A percentile compares a stretch with the other conserved stretches of the same genome.
These are phyloP conservation scores for Lagenidium sp. DNA, from an alignment of 352 stramenopile species.

Conservation along the genomic window DNA sequence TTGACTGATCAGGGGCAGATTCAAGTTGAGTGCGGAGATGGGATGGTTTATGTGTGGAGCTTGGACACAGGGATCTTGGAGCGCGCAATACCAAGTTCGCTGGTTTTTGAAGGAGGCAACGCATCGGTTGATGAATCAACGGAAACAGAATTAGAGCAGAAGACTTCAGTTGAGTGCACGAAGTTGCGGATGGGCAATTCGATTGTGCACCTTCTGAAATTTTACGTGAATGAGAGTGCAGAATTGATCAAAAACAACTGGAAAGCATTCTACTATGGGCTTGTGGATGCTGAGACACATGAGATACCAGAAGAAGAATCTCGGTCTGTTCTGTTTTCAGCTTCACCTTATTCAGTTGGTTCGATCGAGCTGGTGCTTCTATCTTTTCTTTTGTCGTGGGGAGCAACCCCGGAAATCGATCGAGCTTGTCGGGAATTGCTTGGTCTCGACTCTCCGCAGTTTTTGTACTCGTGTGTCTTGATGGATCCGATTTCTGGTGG, in stretches of 20 bases:
- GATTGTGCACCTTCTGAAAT: slow-evolving; percentile 52
- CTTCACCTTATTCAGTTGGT: slow-evolving; percentile 42
- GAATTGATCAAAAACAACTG: slow-evolving; percentile 65
- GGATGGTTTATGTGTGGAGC: slow-evolving; percentile 76
- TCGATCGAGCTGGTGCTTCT: slow-evolving; percentile 66
- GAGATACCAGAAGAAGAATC: background rate
- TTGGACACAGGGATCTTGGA: slow-evolving; percentile 70
- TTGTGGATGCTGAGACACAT: slow-evolving; percentile 10
- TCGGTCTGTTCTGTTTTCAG: too few species aligned
- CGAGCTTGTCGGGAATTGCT: slow-evolving; percentile 41
- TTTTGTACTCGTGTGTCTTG: slow-evolving; percentile 62
- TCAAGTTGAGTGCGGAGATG: slow-evolving; percentile 60
- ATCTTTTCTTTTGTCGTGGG: slow-evolving; percentile 72
- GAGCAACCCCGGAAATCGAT: slow-evolving; percentile 55
- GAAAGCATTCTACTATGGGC: slow-evolving; percentile 43
- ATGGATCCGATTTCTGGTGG: slow-evolving; percentile 40
- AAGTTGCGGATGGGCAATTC: slow-evolving; percentile 47
- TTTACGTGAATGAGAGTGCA: slow-evolving; percentile 49
- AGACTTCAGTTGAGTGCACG: slow-evolving; percentile 28
- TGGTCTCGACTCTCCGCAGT: slow-evolving; percentile 34
- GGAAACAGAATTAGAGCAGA: background rate
- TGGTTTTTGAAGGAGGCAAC: slow-evolving; percentile 47
- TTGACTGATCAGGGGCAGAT: slow-evolving; percentile 48
- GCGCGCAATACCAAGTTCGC: slow-evolving; percentile 34
- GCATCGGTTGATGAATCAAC: slow-evolving; percentile 4